Evolutionary conservation across 192 early-diverging fungal genomes (phyloP).

Genomic region (Diversispora epigaea): DNA sequence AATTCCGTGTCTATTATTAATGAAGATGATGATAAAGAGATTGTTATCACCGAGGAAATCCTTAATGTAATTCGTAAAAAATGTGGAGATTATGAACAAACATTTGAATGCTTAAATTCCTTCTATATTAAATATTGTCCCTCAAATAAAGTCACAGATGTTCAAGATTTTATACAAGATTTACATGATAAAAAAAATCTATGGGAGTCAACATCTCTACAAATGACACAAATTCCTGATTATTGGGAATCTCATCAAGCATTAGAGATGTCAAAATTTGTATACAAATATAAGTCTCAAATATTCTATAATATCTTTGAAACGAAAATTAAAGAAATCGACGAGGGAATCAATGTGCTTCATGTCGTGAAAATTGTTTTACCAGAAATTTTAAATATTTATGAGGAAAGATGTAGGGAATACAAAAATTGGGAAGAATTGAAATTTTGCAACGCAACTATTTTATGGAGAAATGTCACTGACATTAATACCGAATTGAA

Average conservation of each 20-base stretch:
- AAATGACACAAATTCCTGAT: not conserved
- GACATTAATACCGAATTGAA: slow-evolving; percentile 10
- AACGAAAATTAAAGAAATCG: not conserved
- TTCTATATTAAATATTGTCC: not conserved
- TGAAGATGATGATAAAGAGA: not conserved
- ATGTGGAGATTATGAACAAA: not conserved
- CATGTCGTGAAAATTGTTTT: not conserved
- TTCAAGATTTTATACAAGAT: not conserved
- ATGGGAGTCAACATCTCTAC: not conserved
- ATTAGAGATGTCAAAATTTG: not conserved
- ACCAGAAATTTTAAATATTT: not conserved
- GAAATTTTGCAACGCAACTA: not conserved
- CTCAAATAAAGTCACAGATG: not conserved
- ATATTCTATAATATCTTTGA: slow-evolving; percentile 11
- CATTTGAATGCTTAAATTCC: not conserved
- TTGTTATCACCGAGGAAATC: not conserved
- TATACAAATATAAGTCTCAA: slow-evolving; percentile 6
- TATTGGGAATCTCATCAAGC: not conserved
- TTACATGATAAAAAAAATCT: not conserved
- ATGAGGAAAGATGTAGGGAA: not conserved
- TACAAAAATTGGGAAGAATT: slow-evolving; percentile 1
- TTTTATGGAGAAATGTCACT: slow-evolving; percentile 13
- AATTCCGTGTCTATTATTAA: not conserved
- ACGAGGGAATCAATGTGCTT: not conserved
- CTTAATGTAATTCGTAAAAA: not conserved